Percentiles rank a stretch among this genome's conserved stretches.
phyloP scores from a whole-genome alignment of 2,329 filamentous ascomycete genomes.

The Penicillium sp. region DNA sequence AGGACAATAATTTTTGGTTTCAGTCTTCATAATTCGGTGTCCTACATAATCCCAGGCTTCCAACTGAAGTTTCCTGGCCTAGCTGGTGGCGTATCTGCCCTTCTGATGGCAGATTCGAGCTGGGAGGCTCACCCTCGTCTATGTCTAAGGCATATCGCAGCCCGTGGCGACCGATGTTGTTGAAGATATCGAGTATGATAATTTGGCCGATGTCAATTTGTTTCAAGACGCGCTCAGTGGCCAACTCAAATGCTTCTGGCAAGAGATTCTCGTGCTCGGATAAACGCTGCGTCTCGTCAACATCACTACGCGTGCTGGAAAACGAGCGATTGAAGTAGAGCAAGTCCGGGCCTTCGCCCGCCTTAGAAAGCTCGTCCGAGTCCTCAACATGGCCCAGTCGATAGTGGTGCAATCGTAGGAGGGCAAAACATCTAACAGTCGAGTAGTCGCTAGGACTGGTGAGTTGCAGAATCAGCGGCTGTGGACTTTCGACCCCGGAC shows the following conservation, averaged over 20 bases:
- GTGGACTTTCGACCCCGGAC: conserved; percentile 3
- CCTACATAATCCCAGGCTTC: too few species aligned
- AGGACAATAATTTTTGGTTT: too few species aligned
- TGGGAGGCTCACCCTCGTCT: conserved; percentile 12
- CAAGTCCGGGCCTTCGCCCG: conserved; percentile 8
- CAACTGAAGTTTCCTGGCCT: conserved; percentile 5
- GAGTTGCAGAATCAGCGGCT: conserved; percentile 9
- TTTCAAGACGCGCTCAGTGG: conserved; percentile 1
- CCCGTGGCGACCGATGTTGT: background rate
- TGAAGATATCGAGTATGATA: conserved; percentile 2
- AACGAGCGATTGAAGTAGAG: conserved; percentile 19
- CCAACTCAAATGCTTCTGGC: conserved; percentile 9
- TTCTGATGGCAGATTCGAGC: background rate
- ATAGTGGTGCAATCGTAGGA: conserved; percentile 17
- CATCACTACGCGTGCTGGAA: background rate
- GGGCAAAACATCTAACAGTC: conserved; percentile 5
- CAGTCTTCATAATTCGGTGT: too few species aligned
- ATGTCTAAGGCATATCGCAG: conserved; percentile 11
- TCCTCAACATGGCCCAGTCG: background rate
- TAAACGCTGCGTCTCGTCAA: background rate
- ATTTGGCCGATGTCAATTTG: conserved; percentile 14
- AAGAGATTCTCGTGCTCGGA: background rate
- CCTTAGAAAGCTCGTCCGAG: too few species aligned
- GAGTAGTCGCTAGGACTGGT: too few species aligned
- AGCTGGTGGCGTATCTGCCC: conserved; percentile 15